Base-by-base conservation (phyloP, 106 monocot genomes). In the Triglochin maritima region DNA sequence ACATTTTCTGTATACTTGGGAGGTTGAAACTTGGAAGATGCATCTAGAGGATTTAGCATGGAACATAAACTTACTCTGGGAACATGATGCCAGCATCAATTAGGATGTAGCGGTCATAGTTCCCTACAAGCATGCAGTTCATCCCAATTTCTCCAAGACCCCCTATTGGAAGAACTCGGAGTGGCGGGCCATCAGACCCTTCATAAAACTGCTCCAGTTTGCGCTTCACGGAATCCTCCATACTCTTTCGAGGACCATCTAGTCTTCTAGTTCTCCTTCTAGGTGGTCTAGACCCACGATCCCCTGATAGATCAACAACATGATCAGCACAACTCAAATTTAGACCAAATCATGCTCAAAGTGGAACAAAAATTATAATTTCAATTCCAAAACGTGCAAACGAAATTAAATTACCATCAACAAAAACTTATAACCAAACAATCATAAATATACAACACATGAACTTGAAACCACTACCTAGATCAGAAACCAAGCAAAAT, bases 41-140 rank as follows among this genome's bases (percentile, higher is more conserved):
- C 29, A 29, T 29, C 29, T 29, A 29, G 29, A 29, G 29, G 29
- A 29, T 29, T 29, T 29, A 29, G 29, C 29, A 29, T 29, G 29
- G 29, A 29, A 29, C 29, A 29, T 29, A 29, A 42, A 77, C 98
- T 57, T 92, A 98, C 98, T 98, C 92, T 49, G 98, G 98, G 67
- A 98, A 98, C 98, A 98, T 98, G 50, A 98, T 77, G 7, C 98
- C 98, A 48, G 98, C 92, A 79, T 98, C 98, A 16, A 98, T 86
- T 72, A 98, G 71, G 48, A 98, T 92, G 63, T 98, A 98, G 11
- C 98, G 86, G 69, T 98, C 98, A 66, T 84, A 89, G 52, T 92
- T 86, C 54, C 98, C 98, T 29, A 98, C 88, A 55, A 98, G 98
- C 98, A 98, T 98, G 77, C 98, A 98, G 68, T 98, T 98, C 98